A percentile compares a stretch with the other conserved stretches of the same genome.
phyloP scores from a whole-genome alignment of 2,329 filamentous ascomycete genomes.

The Teratosphaeria pseudoeucalypti region DNA sequence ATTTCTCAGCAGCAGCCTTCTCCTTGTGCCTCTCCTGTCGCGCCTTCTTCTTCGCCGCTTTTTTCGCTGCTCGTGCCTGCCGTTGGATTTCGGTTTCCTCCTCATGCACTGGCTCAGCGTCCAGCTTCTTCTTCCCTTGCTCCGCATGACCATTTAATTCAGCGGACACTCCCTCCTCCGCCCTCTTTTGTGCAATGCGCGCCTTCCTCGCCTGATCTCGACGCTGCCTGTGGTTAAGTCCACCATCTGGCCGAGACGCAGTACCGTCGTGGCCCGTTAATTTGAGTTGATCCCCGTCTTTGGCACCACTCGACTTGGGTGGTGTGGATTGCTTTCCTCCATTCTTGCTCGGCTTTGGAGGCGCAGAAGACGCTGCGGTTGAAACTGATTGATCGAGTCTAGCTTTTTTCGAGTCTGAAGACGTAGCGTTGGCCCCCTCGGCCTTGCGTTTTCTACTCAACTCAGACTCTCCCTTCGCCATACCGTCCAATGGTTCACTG shows the following conservation, averaged over 20 bases:
- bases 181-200: not conserved
- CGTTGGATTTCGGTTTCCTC: not conserved
- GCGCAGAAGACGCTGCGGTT: not conserved
- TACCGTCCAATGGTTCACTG: not conserved
- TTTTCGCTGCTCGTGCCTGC: not conserved
- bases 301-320: not conserved
- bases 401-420: constrained; percentile 4
- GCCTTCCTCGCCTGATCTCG: not conserved
- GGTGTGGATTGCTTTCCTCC: not conserved
- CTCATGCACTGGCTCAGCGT: not conserved
- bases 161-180: not conserved
- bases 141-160: not conserved
- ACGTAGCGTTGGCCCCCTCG: not conserved
- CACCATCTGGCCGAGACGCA: not conserved
- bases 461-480: constrained; percentile 1
- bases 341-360: not conserved
- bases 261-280: not conserved
- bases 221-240: not conserved
- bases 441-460: constrained; percentile 5
- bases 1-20: not conserved
- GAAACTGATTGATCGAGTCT: not conserved
- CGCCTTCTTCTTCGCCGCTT: not conserved
- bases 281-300: not conserved
- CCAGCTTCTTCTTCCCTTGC: not conserved
- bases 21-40: not conserved